Conservation (phyloP, 306 rosid genomes). For the Vachellia pachyceras region DNA sequence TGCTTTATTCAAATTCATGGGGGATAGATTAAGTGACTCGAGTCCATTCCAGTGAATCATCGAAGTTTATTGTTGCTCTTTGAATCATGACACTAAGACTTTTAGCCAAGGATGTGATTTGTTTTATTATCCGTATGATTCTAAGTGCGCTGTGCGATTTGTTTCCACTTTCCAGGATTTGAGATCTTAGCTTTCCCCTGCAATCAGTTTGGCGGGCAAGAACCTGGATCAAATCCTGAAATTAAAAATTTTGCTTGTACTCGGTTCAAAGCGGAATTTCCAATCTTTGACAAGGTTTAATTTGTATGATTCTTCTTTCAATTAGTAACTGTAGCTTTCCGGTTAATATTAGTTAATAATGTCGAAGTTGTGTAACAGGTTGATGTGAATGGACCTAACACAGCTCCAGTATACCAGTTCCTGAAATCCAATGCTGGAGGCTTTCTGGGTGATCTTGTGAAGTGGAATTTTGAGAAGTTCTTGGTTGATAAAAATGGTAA, state of each 20-base stretch:
- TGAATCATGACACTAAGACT: constrained; percentile 9
- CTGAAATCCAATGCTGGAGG: constrained; percentile 94
- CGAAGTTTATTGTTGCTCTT: constrained; percentile 15
- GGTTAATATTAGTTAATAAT: constrained; percentile 33
- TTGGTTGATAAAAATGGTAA: constrained; percentile 93
- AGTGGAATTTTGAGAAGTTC: constrained; percentile 99
- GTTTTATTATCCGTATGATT: constrained; percentile 30
- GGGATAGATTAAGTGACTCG: constrained; percentile 17
- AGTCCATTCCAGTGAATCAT: constrained; percentile 14
- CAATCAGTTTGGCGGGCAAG: constrained; percentile 98
- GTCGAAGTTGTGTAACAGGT: constrained; percentile 62
- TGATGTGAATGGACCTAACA: constrained; percentile 93
- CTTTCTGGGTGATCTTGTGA: constrained; percentile 80
- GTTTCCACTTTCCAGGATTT: constrained; percentile 62
- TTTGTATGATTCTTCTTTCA: not conserved
- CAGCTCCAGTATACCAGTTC: constrained; percentile 93
- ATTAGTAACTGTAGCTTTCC: not conserved
- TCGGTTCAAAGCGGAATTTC: constrained; percentile 91
- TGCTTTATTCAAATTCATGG: constrained; percentile 2
- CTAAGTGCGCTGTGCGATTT: not conserved
- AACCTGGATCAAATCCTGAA: constrained; percentile 91
- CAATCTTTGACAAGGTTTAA: constrained; percentile 89
- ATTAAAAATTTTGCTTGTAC: constrained; percentile 98
- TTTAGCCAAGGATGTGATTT: constrained; percentile 23
- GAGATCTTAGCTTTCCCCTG: constrained; percentile 97